Evolutionary conservation across 306 rosid genomes (phyloP).

Genomic region (Vigna mungo): DNA sequence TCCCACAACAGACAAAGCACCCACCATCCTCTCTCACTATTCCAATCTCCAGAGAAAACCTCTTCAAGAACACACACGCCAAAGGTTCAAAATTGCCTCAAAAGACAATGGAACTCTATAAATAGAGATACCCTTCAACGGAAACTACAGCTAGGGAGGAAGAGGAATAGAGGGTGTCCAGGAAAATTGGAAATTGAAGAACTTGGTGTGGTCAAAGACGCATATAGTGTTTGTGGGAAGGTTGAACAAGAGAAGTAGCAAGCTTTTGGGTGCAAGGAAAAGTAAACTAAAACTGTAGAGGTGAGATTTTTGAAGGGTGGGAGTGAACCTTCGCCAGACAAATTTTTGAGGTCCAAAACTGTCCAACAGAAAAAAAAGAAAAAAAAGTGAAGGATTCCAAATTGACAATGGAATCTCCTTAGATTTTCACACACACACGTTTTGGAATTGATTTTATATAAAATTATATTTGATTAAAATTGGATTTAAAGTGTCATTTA

Average conservation of each 20-base stretch:
- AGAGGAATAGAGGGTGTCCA: slow-evolving; percentile 45
- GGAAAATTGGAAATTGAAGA: slow-evolving; percentile 46
- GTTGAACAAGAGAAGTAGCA: slow-evolving; percentile 42
- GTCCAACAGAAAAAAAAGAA: slow-evolving; percentile 31
- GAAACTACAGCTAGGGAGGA: slow-evolving; percentile 29
- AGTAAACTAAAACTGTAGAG: slow-evolving; percentile 35
- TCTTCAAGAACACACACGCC: slow-evolving; percentile 30
- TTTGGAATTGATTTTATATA: not conserved
- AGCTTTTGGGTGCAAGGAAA: slow-evolving; percentile 50
- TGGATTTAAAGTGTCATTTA: not conserved
- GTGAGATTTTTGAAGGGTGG: slow-evolving; percentile 56
- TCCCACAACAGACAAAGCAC: slow-evolving; percentile 74
- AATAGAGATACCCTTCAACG: slow-evolving; percentile 32
- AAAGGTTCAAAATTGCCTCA: slow-evolving; percentile 11
- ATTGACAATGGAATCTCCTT: slow-evolving; percentile 39
- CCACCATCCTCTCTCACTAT: slow-evolving; percentile 64
- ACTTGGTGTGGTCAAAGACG: slow-evolving; percentile 56
- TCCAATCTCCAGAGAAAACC: slow-evolving; percentile 1
- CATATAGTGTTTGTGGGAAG: slow-evolving; percentile 42
- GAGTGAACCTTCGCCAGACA: slow-evolving; percentile 62
- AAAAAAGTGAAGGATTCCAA: slow-evolving; percentile 44
- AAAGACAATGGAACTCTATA: slow-evolving; percentile 13
- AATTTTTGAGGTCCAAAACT: slow-evolving; percentile 66
- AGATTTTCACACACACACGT: not conserved
- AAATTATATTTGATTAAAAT: not conserved